Base-by-base conservation (phyloP, 352 stramenopile genomes). In the Pythium sukuiense region DNA sequence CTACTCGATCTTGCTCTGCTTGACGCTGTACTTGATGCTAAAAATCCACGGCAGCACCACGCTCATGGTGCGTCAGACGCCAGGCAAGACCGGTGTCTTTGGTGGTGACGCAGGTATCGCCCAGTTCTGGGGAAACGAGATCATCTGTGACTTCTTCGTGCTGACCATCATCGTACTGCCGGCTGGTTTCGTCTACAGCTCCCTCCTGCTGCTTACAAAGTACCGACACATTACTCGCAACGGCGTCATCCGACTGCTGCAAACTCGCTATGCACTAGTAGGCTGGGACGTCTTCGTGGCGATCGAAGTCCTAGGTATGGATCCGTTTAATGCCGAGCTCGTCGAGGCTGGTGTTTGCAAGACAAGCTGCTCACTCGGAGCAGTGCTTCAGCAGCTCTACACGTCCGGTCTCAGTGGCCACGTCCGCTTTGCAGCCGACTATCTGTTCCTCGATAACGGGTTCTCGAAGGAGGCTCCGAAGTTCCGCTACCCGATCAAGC, bases 101-200 rank as follows among this genome's bases (percentile, higher is more conserved):
- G 75, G 75, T 6, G 75, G 77, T 14, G 55, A 70, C 24, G 65
- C 71, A 0, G 45, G 74, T 20, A 71, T 83, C 37, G 65, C 67
- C 6, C 35, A 65, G 45, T 83, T 83, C 60, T 86, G 77, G 77
- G 45, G 61, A 0, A 82, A 63, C 48, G 76, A 86, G 53, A 72
- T 83, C 61, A 71, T 79, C 7, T 83, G 74, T 52, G 77, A 85
- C 49, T 68, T 79, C 48, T 65, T 80, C 20, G 67, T 80, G n/a
- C 67, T 76, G 20, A 29, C 74, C 1, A 54, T 39, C 1, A 55
- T 73, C 12, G 55, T 76, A 14, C 70, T 74, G 13, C 18, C 33
- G 3, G 53, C 65, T 3, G 71, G 65, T 6, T 50, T 66, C 48
- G 26, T 59, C 7, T 18, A 74, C 3, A 54, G 59, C 18, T 55